Base-by-base conservation (phyloP, 2,329 filamentous ascomycete species). In the Aspergillus tanneri region DNA sequence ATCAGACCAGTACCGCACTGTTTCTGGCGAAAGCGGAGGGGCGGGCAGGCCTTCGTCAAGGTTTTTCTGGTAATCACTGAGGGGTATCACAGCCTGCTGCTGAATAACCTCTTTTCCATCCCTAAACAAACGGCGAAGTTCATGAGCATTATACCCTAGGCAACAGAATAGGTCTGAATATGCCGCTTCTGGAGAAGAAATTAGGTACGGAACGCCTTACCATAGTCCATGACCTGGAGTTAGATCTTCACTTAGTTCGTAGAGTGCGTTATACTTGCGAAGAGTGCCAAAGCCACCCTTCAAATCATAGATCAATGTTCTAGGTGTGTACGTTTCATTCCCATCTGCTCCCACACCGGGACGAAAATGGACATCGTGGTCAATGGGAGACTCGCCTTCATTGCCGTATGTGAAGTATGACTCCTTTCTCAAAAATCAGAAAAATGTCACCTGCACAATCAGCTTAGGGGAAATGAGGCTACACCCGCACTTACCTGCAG, bases 1-100 rank as follows among this genome's bases (percentile, higher is more conserved):
- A 69, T 99, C 93, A 24, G 90, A 95, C 92, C 93, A 99, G 72
- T 93, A 97, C 45, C 90, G 83, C n/a, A 97, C 87, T 9, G 82
- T 80, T 5, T 84, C 80, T 1, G 83, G 77, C 1, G 79, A 86
- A 16, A 96, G 77, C 43, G 76, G 72, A 0, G 87, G 81, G 5
- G 85, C 77, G 3, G 80, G 68, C 4, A 80, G 66, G 18, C 90
- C 90, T 23, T 82, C 72, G 58, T 96, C 88, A 3, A 97, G 81
- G 55, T 84, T 86, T 61, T 82, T 79, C 63, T 95, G 90, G 67
- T 96, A 97, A 38, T 83, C 76, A 63, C 82, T 90, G 50, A 81
- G 82, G 28, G 78, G 73, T 43, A 97, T 88, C 7, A 79, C 77
- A 41, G 79, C 67, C 60, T 89, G 79, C 60, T 81, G 80, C 58